Base-by-base conservation (phyloP, 1,284 basidiomycete genomes). In the Sporisorium sorghi region DNA sequence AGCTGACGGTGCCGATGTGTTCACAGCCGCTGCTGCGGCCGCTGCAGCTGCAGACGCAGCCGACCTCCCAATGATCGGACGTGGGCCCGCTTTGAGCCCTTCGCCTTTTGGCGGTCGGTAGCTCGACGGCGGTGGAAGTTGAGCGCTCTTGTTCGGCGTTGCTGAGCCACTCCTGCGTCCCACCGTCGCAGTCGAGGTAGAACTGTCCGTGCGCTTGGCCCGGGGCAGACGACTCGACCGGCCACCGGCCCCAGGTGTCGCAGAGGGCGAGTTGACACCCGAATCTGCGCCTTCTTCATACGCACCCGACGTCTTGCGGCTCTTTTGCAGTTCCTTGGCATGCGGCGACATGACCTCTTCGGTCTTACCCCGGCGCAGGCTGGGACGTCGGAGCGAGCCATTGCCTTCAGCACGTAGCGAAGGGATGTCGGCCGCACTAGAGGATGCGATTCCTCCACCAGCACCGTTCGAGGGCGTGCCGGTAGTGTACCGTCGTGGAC, bases 291-390 rank as follows among this genome's bases (percentile, higher is more conserved):
- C 49, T 19, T 59, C 54, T 26, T 69, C 56, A 24, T 50, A 57
- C 26, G 55, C 37, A 21, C 44, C 59, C 5, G 67, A 59, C 23
- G 42, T 15, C 35, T 70, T 74, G 6, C 65, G 60, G 23, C 46
- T 56, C 26, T 35, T 64, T 1, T 53, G 46, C 30, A 53, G 23
- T 30, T 63, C 55, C 46, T 59, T 67, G 28, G 44, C 56, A 26
- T 49, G 85, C 79, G 50, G 83, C 83, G 33, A 78, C 50, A 46
- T 73, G 78, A 51, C 54, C 32, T 79, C 80, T 49, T 79, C 80
- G 14, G 79, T 73, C 58, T 72, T 76, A 92, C 93, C 11, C 89
- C 90, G 83, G 93, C 93, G 12, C 92, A 93, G 42, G 91, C 89
- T 65, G 1, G 76, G 76, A 6, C 76, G 56, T 5, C 76, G 72